Base-by-base conservation (phyloP, 371 early-diverging fungal genomes). In the Coemansia sp. region DNA sequence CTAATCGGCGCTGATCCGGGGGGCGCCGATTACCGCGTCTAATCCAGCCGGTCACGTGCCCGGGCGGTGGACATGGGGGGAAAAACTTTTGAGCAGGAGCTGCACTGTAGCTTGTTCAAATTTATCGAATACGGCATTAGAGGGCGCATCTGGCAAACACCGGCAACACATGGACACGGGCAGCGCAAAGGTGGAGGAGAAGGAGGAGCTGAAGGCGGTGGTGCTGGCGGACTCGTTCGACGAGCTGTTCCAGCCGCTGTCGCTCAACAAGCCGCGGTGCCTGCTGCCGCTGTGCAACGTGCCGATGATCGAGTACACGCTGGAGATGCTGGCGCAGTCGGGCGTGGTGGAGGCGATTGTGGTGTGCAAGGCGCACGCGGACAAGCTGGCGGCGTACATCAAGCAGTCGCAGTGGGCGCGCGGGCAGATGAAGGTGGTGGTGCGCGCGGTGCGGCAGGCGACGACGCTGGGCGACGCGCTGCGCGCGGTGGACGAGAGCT, bases 401-500 rank as follows among this genome's bases (percentile, higher is more conserved):
- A 83, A 83, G 90, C 91, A 87, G 41, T 90, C 92, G 9, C 81
- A 83, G 56, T 93, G 94, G 93, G 80, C 72, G 53, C 80, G 82
- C 48, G 66, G 81, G 8, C 85, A 85, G 35, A 81, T 93, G 65
- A 82, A 83, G 51, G 86, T 98, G 14, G 78, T 82, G 42, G 81
- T 90, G 41, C 84, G 93, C 53, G 87, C 88, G 30, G 85, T 89
- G 9, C 90, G 90, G 56, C 88, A 89, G 59, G 84, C 87, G 36
- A 80, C 83, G 76, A 90, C 93, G n/a, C 86, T 95, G 8, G 97
- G 98, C 40, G 98, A 98, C 75, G 95, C 92, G 8, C 78, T 98
- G 66, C 84, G 98, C 59, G 94, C 94, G 68, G 75, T 97, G 43
- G 96, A 98, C 76, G 84, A 85, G 10, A 87, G 90, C 66, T 85